Evolutionary conservation across 1,284 basidiomycete genomes (phyloP), one percentile per base, ranked within the genome.

Genomic region (Wolfiporia cocos): DNA sequence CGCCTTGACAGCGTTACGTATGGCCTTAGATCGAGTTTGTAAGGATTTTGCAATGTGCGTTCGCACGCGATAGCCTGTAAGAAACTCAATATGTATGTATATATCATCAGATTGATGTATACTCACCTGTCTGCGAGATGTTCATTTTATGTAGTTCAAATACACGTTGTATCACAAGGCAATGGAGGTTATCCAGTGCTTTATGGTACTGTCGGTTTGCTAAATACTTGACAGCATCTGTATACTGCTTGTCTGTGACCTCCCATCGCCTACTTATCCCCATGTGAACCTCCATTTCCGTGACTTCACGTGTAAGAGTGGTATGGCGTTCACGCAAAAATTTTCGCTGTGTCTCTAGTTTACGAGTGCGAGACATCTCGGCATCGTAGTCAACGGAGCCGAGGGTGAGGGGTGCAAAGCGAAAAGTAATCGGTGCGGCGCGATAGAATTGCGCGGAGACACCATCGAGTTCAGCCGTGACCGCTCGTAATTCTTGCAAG

Each of bases 141-240:
- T 64, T 62, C 22, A 58, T 43, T 39, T 59, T 62, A n/a, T 56
- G 42, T 2, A 65, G 45, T 45, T 65, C 59, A 32, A 65, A 62
- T 1, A 65, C 48, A 4, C 56, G 47, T 41, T 57, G 51, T 1
- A 61, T 47, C n/a, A 65, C 56, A 5, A 63, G 55, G 7, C 47
- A 20, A 28, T 65, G 56, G 0, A 64, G 48, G 23, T 52, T 40
- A 15, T 57, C 49, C 3, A 63, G 47, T 0, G 61, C 57, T 2
- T 38, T 37, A 2, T 51, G 50, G 34, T 55, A 63, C n/a, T 48
- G 42, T 2, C 52, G 48, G 15, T 50, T 32, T 0, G 32, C 17
- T 4, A 59, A 39, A 28, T 53, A 54, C 31, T 44, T 37, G 3
- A 42, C 21, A 2, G 48, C 46, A 0, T 34, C 17, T 3, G n/a